Conservation (phyloP, 495 filamentous ascomycete species). For the Neurospora hispaniola region DNA sequence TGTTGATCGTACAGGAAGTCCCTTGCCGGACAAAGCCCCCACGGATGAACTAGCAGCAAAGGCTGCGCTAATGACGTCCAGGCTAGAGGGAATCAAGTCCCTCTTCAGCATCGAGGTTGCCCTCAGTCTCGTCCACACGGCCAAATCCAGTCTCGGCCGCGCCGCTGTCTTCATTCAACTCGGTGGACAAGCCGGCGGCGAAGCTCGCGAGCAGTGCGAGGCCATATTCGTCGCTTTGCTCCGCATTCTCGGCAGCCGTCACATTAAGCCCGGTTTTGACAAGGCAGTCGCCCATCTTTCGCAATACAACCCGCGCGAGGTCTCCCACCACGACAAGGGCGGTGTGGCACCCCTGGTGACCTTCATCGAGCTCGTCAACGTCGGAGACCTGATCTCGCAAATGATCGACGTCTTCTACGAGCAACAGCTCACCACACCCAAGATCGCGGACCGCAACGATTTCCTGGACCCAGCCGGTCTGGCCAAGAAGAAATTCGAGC, state of each 20-base stretch:
- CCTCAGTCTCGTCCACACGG: slow-evolving; percentile 73
- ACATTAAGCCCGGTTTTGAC: slow-evolving; percentile 85
- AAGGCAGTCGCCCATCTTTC: slow-evolving; percentile 86
- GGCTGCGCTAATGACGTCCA: slow-evolving; percentile 89
- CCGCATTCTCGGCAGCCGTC: slow-evolving; percentile 71
- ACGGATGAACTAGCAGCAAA: slow-evolving; percentile 91
- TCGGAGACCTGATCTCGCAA: slow-evolving; percentile 95
- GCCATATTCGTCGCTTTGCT: slow-evolving; percentile 78
- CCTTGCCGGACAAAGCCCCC: slow-evolving; percentile 53
- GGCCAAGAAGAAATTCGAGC: slow-evolving; percentile 97
- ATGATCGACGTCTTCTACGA: slow-evolving; percentile 99
- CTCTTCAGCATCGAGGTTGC: slow-evolving; percentile 96
- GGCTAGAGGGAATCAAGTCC: slow-evolving; percentile 83
- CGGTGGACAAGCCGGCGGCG: slow-evolving; percentile 66
- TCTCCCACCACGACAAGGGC: slow-evolving; percentile 53
- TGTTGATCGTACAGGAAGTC: slow-evolving; percentile 29
- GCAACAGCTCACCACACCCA: slow-evolving; percentile 74
- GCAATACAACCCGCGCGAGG: slow-evolving; percentile 82
- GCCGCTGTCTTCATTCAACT: slow-evolving; percentile 70
- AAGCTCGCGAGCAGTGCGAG: slow-evolving; percentile 84
- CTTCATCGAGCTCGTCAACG: slow-evolving; percentile 95
- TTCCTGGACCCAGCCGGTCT: slow-evolving; percentile 85
- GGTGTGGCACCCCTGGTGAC: slow-evolving; percentile 89
- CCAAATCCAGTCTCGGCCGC: slow-evolving; percentile 84
- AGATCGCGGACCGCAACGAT: slow-evolving; percentile 83